Conservation (phyloP, 1,139 yeast species). For the Diutina siamensis region DNA sequence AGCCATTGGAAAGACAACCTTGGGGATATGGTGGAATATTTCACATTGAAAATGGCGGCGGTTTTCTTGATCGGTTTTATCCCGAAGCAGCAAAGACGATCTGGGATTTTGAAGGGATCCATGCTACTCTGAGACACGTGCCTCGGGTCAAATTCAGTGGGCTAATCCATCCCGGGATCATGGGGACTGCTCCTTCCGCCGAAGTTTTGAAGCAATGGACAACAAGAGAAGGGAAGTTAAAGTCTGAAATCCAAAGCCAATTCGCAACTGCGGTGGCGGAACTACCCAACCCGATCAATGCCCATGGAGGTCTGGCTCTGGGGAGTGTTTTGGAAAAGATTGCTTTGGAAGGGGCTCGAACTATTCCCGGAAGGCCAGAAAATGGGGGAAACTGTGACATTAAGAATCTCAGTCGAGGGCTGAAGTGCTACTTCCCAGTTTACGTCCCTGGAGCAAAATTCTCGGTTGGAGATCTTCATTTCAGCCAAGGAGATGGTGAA, state of each 20-base stretch:
- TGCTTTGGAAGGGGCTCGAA: slow-evolving; percentile 33
- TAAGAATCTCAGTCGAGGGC: slow-evolving; percentile 36
- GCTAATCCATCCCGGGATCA: slow-evolving; percentile 36
- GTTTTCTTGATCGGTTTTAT: slow-evolving; percentile 34
- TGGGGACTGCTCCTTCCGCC: slow-evolving; percentile 37
- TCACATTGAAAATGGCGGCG: slow-evolving; percentile 37
- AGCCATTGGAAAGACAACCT: slow-evolving; percentile 38
- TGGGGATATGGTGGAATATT: slow-evolving; percentile 45
- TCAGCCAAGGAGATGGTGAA: slow-evolving; percentile 44
- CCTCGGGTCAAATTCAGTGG: slow-evolving; percentile 36
- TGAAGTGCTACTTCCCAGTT: slow-evolving; percentile 36
- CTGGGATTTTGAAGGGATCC: slow-evolving; percentile 40
- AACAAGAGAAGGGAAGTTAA: slow-evolving; percentile 24
- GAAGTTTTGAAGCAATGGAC: slow-evolving; percentile 34
- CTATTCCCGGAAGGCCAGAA: slow-evolving; percentile 42
- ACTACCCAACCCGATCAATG: slow-evolving; percentile 23
- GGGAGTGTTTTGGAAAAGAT: slow-evolving; percentile 17
- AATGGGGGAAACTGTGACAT: slow-evolving; percentile 44
- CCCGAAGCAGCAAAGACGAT: slow-evolving; percentile 41
- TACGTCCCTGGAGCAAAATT: slow-evolving; percentile 35
- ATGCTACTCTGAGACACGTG: slow-evolving; percentile 35
- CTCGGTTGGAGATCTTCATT: slow-evolving; percentile 37
- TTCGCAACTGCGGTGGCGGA: slow-evolving; percentile 28
- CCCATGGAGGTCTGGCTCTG: slow-evolving; percentile 28
- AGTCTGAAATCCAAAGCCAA: slow-evolving; percentile 17